Conservation (phyloP, 1,284 basidiomycete genomes). For the Apiotrichum siamense region DNA sequence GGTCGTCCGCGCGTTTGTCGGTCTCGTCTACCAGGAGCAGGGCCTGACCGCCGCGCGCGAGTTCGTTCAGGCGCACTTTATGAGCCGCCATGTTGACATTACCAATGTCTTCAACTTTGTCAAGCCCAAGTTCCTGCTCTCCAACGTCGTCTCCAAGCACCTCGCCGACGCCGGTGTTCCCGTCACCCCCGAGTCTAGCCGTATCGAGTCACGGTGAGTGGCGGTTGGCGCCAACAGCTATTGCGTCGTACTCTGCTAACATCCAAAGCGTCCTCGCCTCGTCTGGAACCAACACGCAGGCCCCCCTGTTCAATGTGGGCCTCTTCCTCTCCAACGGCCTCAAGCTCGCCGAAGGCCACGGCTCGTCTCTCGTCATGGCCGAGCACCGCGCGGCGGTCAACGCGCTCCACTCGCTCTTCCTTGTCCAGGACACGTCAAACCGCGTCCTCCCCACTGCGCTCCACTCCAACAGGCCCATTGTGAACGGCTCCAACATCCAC, state of each 20-base stretch:
- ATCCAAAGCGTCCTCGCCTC: slow-evolving; percentile 75
- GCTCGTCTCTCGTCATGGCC: slow-evolving; percentile 88
- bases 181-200: slow-evolving; percentile 52
- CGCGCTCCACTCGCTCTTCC: slow-evolving; percentile 39
- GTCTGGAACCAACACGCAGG: slow-evolving; percentile 79
- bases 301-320: slow-evolving; percentile 88
- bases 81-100: slow-evolving; percentile 74
- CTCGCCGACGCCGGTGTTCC: slow-evolving; percentile 50
- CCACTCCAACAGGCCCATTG: slow-evolving; percentile 7
- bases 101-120: slow-evolving; percentile 80
- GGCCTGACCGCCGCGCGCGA: slow-evolving; percentile 72
- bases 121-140: slow-evolving; percentile 73
- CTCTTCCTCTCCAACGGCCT: slow-evolving; percentile 76
- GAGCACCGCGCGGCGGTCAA: slow-evolving; percentile 69
- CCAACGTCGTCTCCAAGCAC: slow-evolving; percentile 70
- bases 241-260: not conserved
- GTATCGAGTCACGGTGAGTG: slow-evolving; percentile 55
- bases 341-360: slow-evolving; percentile 91
- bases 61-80: slow-evolving; percentile 80
- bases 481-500: not conserved
- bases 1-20: slow-evolving; percentile 52
- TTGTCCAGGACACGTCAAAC: slow-evolving; percentile 18
- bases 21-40: slow-evolving; percentile 52
- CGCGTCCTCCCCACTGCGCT: slow-evolving; percentile 9
- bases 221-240: no score